Percentiles rank a stretch among this genome's conserved stretches.
These are phyloP conservation scores for Trichoderma erinaceum DNA, from an alignment of 495 filamentous ascomycete species.

Conservation along the genomic window DNA sequence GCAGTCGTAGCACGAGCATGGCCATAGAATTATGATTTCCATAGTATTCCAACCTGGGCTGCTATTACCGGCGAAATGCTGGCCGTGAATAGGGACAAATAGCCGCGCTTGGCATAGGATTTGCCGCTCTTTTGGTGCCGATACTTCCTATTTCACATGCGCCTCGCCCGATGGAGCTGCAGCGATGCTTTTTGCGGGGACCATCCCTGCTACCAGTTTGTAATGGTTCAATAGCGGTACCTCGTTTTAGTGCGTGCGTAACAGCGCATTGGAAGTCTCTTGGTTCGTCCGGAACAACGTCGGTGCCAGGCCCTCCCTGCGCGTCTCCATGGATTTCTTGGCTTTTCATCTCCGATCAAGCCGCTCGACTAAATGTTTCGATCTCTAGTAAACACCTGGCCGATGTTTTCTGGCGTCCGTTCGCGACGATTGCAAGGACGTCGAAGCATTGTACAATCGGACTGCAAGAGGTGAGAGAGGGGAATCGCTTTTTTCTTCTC, in stretches of 20 bases:
- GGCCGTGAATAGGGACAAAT: no score
- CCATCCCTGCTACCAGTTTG: background rate
- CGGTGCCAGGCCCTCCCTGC: constrained; percentile 13
- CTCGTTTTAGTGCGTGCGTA: background rate
- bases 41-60: no score
- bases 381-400: background rate
- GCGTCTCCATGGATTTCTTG: background rate
- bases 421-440: background rate
- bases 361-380: constrained; percentile 9
- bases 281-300: constrained; percentile 8
- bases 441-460: background rate
- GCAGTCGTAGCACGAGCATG: no score
- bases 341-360: constrained; percentile 7
- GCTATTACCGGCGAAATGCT: no score
- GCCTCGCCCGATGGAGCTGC: background rate
- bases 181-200: background rate
- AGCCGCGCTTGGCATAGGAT: no score
- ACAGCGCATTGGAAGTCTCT: background rate
- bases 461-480: background rate
- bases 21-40: no score
- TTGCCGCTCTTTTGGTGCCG: no score
- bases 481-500: background rate
- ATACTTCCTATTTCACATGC: no score
- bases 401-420: constrained; percentile 5
- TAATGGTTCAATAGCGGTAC: background rate